phyloP scores from a whole-genome alignment of 768 basidiomycete genomes.

The Tulasnella sp. region DNA sequence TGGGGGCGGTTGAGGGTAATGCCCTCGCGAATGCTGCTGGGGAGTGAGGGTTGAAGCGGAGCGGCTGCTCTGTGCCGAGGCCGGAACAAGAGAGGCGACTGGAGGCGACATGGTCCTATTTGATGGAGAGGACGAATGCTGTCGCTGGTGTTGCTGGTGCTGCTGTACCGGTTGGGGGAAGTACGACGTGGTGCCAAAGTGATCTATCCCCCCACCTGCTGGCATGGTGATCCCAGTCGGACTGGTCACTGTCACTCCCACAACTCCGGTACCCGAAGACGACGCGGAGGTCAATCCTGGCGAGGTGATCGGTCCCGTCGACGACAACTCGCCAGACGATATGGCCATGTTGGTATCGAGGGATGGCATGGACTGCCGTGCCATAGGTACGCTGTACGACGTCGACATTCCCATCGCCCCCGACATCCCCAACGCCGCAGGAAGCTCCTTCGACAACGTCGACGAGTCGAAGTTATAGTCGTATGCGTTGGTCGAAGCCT shows the following conservation, averaged over 20 bases:
- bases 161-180: not conserved
- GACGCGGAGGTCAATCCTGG: too few species aligned
- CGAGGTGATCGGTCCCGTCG: too few species aligned
- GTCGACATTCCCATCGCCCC: too few species aligned
- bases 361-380: too few species aligned
- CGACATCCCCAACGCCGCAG: too few species aligned
- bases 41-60: not conserved
- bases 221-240: not conserved
- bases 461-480: too few species aligned
- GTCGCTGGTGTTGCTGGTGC: not conserved
- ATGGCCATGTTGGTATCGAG: too few species aligned
- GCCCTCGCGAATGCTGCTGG: not conserved
- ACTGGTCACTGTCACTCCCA: conserved; percentile 7
- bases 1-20: conserved; percentile 2
- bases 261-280: too few species aligned
- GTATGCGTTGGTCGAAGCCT: too few species aligned
- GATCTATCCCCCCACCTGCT: not conserved
- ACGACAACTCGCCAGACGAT: too few species aligned
- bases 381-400: too few species aligned
- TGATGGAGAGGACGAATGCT: not conserved
- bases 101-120: conserved; percentile 1
- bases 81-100: not conserved
- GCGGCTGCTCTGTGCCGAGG: not conserved
- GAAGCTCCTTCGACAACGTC: too few species aligned
- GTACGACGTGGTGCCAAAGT: not conserved